These are phyloP conservation scores for Solidago caesia DNA, from an alignment of 129 eudicot genomes.

Conservation along the genomic window DNA sequence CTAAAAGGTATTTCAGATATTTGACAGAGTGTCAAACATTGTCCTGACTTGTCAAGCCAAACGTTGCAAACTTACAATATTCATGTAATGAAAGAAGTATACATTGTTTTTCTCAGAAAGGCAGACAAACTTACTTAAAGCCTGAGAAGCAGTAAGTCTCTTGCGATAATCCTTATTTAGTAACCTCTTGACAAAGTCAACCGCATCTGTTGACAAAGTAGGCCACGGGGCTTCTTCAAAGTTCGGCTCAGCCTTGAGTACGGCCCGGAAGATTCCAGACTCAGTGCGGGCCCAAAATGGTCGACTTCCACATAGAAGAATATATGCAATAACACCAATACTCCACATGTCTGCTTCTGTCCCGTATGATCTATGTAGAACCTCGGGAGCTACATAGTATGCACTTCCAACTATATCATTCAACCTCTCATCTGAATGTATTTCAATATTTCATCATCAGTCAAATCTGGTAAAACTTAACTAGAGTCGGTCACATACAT, in stretches of 20 bases:
- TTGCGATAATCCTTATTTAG: conserved; percentile 93
- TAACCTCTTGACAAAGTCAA: conserved; percentile 90
- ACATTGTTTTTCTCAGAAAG: neutral
- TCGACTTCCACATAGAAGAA: conserved; percentile 95
- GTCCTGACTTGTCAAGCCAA: neutral
- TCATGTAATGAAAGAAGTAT: neutral
- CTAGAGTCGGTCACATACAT: neutral
- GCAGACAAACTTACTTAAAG: conserved; percentile 63
- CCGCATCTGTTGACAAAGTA: conserved; percentile 80
- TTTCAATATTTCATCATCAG: conserved; percentile 5
- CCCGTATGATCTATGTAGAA: conserved; percentile 94
- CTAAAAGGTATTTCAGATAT: conserved; percentile 5
- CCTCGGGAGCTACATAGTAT: conserved; percentile 99
- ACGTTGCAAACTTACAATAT: neutral
- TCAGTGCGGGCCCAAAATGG: conserved; percentile 99
- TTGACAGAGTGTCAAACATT: neutral
- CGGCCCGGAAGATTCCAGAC: conserved; percentile 68
- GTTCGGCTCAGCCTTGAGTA: conserved; percentile 87
- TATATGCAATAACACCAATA: conserved; percentile 97
- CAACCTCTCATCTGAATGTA: conserved; percentile 81
- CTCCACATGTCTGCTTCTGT: conserved; percentile 99
- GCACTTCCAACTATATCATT: conserved; percentile 99
- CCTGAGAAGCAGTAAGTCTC: conserved; percentile 98
- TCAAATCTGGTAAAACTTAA: conserved; percentile 19
- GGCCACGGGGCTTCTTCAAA: conserved; percentile 99